Evolutionary conservation across 805 yeast species (phyloP).

Genomic region (Yarrowia deformans): DNA sequence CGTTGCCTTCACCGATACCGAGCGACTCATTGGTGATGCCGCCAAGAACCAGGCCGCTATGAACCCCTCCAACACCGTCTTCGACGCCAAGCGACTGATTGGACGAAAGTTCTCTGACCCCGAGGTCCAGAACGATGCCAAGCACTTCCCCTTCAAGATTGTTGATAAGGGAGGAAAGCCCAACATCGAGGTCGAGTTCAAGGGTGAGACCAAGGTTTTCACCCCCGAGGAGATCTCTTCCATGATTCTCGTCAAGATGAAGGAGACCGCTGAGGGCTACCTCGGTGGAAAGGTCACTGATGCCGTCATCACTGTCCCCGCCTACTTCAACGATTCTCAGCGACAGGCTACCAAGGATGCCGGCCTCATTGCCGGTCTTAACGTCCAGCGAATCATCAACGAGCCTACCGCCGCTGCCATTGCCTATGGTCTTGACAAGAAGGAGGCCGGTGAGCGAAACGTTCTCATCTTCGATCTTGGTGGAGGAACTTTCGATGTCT

Average conservation of each 20-base stretch:
- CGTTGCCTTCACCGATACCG: conserved; percentile 95
- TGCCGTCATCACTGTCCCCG: conserved; percentile 96
- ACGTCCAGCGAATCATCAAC: conserved; percentile 92
- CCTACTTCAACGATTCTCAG: conserved; percentile 96
- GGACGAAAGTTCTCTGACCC: conserved; percentile 82
- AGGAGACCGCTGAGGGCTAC: conserved; percentile 90
- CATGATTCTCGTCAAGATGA: conserved; percentile 91
- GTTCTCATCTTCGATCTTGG: conserved; percentile 95
- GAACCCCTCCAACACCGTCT: conserved; percentile 92
- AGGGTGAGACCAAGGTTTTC: conserved; percentile 87
- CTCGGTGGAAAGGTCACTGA: conserved; percentile 84
- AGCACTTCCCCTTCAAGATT: conserved; percentile 89
- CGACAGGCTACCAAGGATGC: conserved; percentile 99
- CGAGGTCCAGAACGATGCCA: conserved; percentile 78
- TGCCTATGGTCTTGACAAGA: conserved; percentile 87
- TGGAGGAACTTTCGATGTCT: conserved; percentile 99
- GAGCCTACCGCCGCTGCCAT: conserved; percentile 99
- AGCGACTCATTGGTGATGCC: conserved; percentile 95
- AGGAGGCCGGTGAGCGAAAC: conserved; percentile 79
- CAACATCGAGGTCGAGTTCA: conserved; percentile 81
- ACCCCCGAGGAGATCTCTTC: conserved; percentile 96
- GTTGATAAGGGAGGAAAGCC: conserved; percentile 85
- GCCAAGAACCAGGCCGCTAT: conserved; percentile 98
- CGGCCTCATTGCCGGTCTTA: conserved; percentile 94
- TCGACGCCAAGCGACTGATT: conserved; percentile 94